Base-by-base conservation (phyloP, 306 rosid genomes). In the Medicago lupulina region DNA sequence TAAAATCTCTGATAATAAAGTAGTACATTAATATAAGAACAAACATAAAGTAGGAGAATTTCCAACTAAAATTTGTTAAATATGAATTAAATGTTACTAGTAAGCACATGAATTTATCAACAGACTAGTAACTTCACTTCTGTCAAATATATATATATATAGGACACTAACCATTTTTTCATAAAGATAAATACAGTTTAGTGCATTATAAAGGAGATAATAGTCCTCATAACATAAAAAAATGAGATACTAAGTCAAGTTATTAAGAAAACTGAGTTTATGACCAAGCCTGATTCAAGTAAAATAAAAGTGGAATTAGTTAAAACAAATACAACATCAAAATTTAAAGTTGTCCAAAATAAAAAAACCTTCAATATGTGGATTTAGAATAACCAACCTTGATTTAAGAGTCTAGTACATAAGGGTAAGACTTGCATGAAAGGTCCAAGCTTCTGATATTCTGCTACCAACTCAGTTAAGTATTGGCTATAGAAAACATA, bases 401-500 rank as follows among this genome's bases (percentile, higher is more conserved):
- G 86, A 77, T 84, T 87, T 71, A 87, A 81, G 78, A 87, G 90
- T 73, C 88, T 71, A 62, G 83, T 77, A 78, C 85, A 87, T 9
- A 87, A 78, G 69, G 90, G 90, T 41, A 87, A 84, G 57, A 87
- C 90, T 82, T 84, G 88, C 77, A 82, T 68, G 82, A 87, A 87
- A 18, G 90, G 90, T 60, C 83, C 83, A 77, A 87, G 88, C 54
- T 87, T 87, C 82, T 87, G 88, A 61, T 82, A 75, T 81, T 87
- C 90, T 65, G 76, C 88, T 62, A 87, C 76, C 76, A 87, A 71
- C 70, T 87, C 90, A 25, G 80, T 38, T 76, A 87, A 82, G 87
- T 84, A 87, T 46, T 82, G 90, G 73, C 90, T 87, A 76, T 71
- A 79, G 46, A 60, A 60, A 60, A 76, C 77, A 51, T 41, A 41